phyloP scores from a whole-genome alignment of 169 alveolate species.

The Pseudocohnilembus persalinus region DNA sequence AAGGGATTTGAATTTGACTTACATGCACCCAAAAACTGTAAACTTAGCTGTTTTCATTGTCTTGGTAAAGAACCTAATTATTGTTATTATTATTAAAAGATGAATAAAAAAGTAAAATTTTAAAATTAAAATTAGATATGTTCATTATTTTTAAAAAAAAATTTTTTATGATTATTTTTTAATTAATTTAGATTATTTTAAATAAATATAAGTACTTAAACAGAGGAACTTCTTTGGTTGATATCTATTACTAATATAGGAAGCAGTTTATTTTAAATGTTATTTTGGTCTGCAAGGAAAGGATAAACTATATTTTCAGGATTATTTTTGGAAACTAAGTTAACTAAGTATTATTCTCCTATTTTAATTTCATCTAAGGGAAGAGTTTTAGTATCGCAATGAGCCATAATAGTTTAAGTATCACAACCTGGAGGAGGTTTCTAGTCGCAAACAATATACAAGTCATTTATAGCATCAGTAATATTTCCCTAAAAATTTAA shows the following conservation, averaged over 20 bases:
- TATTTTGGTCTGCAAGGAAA: no score
- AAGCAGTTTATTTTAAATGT: no score
- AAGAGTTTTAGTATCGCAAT: background rate
- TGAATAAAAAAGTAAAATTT: no score
- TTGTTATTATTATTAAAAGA: no score
- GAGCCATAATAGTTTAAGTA: background rate
- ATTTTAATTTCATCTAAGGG: background rate
- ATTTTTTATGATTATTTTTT: no score
- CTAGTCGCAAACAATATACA: background rate
- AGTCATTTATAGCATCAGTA: background rate
- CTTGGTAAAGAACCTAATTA: background rate
- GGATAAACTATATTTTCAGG: no score
- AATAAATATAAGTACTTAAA: no score
- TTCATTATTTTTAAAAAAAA: no score
- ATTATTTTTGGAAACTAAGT: background rate
- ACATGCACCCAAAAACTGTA: background rate
- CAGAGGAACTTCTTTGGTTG: no score
- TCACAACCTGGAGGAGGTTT: background rate
- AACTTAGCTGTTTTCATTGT: background rate
- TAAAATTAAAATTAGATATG: no score
- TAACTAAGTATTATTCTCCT: background rate
- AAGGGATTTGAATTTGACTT: background rate
- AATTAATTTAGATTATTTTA: no score
- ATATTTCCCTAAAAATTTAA: background rate
- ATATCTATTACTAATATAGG: no score